Evolutionary conservation across 495 filamentous ascomycete species (phyloP), one percentile per base, ranked within the genome.

Genomic region (Penicillium lagena): DNA sequence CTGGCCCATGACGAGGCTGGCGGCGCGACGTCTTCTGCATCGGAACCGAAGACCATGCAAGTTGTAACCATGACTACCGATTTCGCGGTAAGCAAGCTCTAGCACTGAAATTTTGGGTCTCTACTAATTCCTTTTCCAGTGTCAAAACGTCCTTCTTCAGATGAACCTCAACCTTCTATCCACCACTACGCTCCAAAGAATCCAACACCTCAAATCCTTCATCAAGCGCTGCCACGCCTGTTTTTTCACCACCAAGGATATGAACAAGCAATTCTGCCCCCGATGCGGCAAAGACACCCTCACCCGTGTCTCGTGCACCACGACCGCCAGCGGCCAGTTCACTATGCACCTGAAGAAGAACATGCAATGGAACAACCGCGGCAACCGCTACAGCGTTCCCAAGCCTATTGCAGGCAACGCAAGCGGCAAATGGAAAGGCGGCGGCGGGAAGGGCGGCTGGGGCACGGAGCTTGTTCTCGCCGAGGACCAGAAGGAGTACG

Each of bases 401-500:
- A 97, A 96, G 70, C 86, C 90, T 1, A 75, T 86, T n/a, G 75
- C 82, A 34, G 94, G 91, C 2, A 79, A 78, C 10, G 60, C 90
- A 10, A 93, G 75, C 63, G 90, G 89, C 30, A 90, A 87, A 64
- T 74, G 73, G 49, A 66, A 70, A 30, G 75, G 73, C 9, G 88
- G 88, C 29, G 89, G 89, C 39, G 90, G 90, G 7, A 90, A 95
- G 66, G 79, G 81, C 6, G 87, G 87, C 7, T 95, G 90, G 90
- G 90, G 90, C 1, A 77, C 75, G 12, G 77, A 77, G 10, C 69
- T 97, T 48, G 88, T 98, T 38, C 71, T 98, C 2, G 77, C 91
- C 1, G 90, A 96, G 67, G 93, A 98, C 62, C 93, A 98, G 72
- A 95, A 96, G 68, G 94, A 98, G 70, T 97, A 87, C 61, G 57